These are phyloP conservation scores for Rhizopus arrhizus DNA, from an alignment of 371 early-diverging fungal genomes.

Conservation along the genomic window DNA sequence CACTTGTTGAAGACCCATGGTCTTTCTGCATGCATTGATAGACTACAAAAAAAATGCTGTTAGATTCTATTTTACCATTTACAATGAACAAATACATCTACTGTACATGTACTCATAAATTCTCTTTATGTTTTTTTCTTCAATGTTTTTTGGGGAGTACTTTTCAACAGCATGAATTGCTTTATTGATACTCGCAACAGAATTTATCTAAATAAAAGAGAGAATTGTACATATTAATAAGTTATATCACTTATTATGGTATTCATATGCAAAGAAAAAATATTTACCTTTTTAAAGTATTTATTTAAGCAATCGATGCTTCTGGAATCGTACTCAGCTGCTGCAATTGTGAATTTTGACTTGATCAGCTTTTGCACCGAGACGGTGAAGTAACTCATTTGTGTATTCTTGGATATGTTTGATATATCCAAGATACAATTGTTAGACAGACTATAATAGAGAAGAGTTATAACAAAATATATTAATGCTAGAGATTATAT, in stretches of 20 bases:
- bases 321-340: constrained; percentile 9
- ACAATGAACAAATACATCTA: constrained; percentile 14
- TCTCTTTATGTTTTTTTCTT: constrained; percentile 11
- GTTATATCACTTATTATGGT: constrained; percentile 14
- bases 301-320: constrained; percentile 11
- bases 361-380: constrained; percentile 4
- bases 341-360: constrained; percentile 9
- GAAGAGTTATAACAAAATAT: no score
- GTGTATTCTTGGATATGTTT: constrained; percentile 2
- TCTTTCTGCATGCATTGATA: constrained; percentile 3
- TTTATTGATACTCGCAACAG: constrained; percentile 7
- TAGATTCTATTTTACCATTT: constrained; percentile 12
- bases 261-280: constrained; percentile 16
- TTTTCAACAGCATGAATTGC: constrained; percentile 11
- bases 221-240: constrained; percentile 8
- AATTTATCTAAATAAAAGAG: constrained; percentile 13
- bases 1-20: constrained; percentile 6
- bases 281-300: constrained; percentile 13
- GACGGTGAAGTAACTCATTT: constrained; percentile 8
- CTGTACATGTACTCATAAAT: constrained; percentile 14
- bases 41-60: constrained; percentile 5
- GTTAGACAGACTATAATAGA: constrained; percentile 9
- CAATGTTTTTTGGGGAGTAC: constrained; percentile 9
- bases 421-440: constrained; percentile 8
- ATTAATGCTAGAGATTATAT: constrained; percentile 5